A percentile compares a stretch with the other conserved stretches of the same genome.
These are phyloP conservation scores for Aureobasidium sp. DNA, from an alignment of 2,329 filamentous ascomycete genomes.

Conservation along the genomic window DNA sequence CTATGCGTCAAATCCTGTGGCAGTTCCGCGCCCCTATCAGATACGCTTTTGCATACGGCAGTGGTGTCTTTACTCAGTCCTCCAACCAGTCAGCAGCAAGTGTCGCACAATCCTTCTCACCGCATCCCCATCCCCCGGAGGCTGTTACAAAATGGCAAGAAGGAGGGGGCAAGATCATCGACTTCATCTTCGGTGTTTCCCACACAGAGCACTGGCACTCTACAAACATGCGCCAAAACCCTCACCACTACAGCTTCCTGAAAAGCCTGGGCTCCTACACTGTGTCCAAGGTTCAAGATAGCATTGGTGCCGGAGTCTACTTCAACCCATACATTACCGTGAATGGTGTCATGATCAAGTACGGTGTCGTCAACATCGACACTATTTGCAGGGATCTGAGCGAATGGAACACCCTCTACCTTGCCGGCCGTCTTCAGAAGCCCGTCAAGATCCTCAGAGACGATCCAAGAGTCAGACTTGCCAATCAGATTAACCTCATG, in stretches of 20 bases:
- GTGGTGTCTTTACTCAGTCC: constrained; percentile 83
- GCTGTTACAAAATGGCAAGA: constrained; percentile 80
- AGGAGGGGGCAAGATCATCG: constrained; percentile 89
- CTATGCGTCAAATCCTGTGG: constrained; percentile 77
- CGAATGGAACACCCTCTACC: constrained; percentile 89
- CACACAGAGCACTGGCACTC: constrained; percentile 97
- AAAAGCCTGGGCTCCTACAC: constrained; percentile 76
- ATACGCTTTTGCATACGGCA: constrained; percentile 96
- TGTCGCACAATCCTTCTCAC: constrained; percentile 47
- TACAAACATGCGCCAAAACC: constrained; percentile 80
- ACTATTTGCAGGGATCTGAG: constrained; percentile 80
- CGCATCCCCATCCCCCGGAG: constrained; percentile 75
- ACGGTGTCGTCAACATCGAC: constrained; percentile 90
- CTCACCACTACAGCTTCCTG: constrained; percentile 84
- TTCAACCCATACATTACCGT: constrained; percentile 95
- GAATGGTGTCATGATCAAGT: constrained; percentile 95
- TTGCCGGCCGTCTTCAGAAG: constrained; percentile 94
- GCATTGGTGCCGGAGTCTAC: constrained; percentile 87
- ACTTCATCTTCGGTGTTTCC: constrained; percentile 94
- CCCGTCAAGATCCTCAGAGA: constrained; percentile 96
- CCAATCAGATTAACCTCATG: constrained; percentile 92
- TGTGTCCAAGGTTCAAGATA: constrained; percentile 79
- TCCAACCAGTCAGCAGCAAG: constrained; percentile 36
- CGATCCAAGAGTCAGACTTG: constrained; percentile 82
- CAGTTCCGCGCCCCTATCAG: constrained; percentile 88